phyloP scores from a whole-genome alignment of 345 rosid genomes.

The Heritiera littoralis region DNA sequence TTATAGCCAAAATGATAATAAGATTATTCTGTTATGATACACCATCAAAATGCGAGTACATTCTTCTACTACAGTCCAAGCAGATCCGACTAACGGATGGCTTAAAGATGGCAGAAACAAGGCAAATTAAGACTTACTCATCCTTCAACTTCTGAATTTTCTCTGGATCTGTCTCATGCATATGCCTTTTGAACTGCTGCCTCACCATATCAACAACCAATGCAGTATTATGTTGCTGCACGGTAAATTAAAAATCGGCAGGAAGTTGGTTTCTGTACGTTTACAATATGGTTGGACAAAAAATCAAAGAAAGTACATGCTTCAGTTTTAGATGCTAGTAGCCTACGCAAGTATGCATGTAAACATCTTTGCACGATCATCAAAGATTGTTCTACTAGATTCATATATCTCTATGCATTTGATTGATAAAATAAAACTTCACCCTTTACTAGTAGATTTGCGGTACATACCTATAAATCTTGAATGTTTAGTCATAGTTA shows the following conservation, averaged over 20 bases:
- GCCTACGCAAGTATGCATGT: neutral
- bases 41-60: neutral
- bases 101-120: constrained; percentile 1
- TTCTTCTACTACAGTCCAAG: neutral
- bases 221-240: constrained; percentile 86
- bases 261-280: constrained; percentile 11
- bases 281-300: neutral
- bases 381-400: neutral
- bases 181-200: constrained; percentile 80
- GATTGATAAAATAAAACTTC: neutral
- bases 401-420: neutral
- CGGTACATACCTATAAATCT: neutral
- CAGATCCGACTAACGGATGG: neutral
- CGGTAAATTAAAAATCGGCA: neutral
- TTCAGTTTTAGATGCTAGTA: neutral
- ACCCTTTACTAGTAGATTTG: neutral
- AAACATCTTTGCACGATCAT: neutral
- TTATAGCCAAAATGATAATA: neutral
- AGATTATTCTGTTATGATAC: neutral
- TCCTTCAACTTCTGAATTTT: constrained; percentile 89
- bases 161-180: constrained; percentile 81
- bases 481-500: neutral
- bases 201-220: constrained; percentile 76
- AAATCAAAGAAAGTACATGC: neutral
- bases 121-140: constrained; percentile 56